phyloP scores from a whole-genome alignment of 371 early-diverging fungal genomes.

The Saksenaea oblongispora region DNA sequence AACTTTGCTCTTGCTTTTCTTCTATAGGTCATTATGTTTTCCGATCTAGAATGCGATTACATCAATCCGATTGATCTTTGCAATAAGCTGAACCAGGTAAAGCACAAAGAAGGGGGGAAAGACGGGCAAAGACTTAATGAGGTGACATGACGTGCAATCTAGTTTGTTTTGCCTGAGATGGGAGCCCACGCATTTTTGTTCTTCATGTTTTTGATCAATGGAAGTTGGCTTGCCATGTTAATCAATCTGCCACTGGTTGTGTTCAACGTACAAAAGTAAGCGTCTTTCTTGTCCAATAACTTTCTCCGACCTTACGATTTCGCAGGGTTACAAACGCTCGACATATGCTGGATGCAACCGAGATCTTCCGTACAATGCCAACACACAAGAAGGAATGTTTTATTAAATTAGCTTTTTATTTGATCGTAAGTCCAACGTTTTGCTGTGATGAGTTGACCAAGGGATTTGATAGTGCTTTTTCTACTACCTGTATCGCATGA shows the following conservation, averaged over 20 bases:
- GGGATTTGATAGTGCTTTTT: constrained; percentile 70
- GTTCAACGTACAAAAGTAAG: constrained; percentile 86
- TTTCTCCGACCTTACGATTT: neutral
- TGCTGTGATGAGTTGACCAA: neutral
- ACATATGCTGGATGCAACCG: constrained; percentile 96
- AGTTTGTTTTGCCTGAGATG: constrained; percentile 95
- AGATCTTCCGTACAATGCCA: constrained; percentile 91
- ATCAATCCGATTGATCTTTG: constrained; percentile 98
- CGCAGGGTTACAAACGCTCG: constrained; percentile 74
- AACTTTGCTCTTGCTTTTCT: constrained; percentile 8
- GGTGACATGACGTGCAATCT: neutral
- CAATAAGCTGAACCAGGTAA: constrained; percentile 92
- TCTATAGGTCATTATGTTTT: constrained; percentile 86
- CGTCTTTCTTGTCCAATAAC: neutral
- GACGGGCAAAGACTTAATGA: neutral
- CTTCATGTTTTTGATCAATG: constrained; percentile 80
- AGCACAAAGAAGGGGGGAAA: neutral
- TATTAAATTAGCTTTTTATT: constrained; percentile 92
- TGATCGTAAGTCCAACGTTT: constrained; percentile 61
- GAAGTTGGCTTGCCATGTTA: constrained; percentile 84
- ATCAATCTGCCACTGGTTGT: constrained; percentile 86
- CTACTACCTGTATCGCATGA: constrained; percentile 85
- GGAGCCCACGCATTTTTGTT: constrained; percentile 81
- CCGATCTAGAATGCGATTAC: constrained; percentile 95
- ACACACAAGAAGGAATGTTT: constrained; percentile 94